Conservation (phyloP, 371 early-diverging fungal species). For the Fennellomyces sp. region DNA sequence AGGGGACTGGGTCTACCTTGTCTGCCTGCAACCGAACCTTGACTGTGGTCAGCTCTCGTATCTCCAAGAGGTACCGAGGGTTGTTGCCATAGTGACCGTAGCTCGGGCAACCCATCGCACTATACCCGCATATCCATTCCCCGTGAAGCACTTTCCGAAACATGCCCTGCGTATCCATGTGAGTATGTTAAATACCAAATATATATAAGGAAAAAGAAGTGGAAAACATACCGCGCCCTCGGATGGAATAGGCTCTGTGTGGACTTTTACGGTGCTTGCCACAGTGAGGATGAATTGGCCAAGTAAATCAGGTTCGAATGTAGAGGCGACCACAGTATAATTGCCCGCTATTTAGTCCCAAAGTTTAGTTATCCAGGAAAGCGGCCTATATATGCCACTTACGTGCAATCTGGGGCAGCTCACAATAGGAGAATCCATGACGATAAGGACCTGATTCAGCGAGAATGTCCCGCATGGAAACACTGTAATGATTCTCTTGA, state of each 20-base stretch:
- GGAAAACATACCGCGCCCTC: slow-evolving; percentile 76
- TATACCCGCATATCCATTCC: slow-evolving; percentile 67
- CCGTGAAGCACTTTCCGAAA: slow-evolving; percentile 69
- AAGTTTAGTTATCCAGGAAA: too few relatives aligned
- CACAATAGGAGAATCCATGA: slow-evolving; percentile 74
- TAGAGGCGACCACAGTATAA: slow-evolving; percentile 80
- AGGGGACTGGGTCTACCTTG: slow-evolving; percentile 65
- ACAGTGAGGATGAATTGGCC: slow-evolving; percentile 73
- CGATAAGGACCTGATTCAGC: slow-evolving; percentile 75
- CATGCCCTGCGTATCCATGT: slow-evolving; percentile 57
- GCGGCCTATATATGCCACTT: slow-evolving; percentile 16
- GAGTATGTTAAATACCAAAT: not conserved
- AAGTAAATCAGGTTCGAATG: slow-evolving; percentile 73
- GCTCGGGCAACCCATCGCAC: slow-evolving; percentile 70
- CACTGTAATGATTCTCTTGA: too few relatives aligned
- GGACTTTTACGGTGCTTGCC: slow-evolving; percentile 50
- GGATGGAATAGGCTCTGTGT: slow-evolving; percentile 63
- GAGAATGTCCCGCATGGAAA: slow-evolving; percentile 69
- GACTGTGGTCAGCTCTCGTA: slow-evolving; percentile 62
- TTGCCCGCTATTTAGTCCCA: slow-evolving; percentile 70
- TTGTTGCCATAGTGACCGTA: slow-evolving; percentile 66
- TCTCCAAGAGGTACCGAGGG: slow-evolving; percentile 69
- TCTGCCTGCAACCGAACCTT: slow-evolving; percentile 77
- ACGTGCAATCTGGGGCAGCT: slow-evolving; percentile 58
- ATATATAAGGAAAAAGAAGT: not conserved